phyloP scores from a whole-genome alignment of 306 rosid genomes.

The Malus domestica region DNA sequence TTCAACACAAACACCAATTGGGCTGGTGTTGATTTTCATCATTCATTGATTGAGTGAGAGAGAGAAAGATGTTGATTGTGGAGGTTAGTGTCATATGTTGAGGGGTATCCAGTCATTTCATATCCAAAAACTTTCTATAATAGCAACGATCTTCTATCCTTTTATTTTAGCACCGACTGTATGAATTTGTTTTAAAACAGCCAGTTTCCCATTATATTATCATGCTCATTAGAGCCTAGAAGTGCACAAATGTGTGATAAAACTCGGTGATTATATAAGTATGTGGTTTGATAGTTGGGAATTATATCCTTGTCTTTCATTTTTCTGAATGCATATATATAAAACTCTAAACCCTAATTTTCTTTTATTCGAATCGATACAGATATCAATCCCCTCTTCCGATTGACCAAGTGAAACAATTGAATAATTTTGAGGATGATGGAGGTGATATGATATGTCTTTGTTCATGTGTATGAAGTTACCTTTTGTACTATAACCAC shows the following conservation, averaged over 20 bases:
- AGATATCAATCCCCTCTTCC: conserved; percentile 86
- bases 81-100: too few species aligned
- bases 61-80: too few species aligned
- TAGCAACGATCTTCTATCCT: too few species aligned
- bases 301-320: neutral
- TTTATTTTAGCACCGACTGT: too few species aligned
- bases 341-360: neutral
- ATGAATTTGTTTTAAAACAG: too few species aligned
- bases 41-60: too few species aligned
- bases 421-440: conserved; percentile 64
- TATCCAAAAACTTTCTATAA: too few species aligned
- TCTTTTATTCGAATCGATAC: conserved; percentile 6
- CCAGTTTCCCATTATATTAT: too few species aligned
- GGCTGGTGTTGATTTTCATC: too few species aligned
- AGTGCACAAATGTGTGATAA: neutral
- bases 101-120: too few species aligned
- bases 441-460: conserved; percentile 45
- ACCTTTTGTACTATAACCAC: neutral
- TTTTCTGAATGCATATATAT: neutral
- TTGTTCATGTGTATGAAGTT: neutral
- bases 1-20: too few species aligned
- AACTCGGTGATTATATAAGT: neutral
- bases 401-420: conserved; percentile 74
- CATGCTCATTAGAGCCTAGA: neutral
- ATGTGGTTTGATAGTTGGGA: neutral